These are phyloP conservation scores for Metschnikowia baotianmanensis DNA, from an alignment of 805 yeast species.

Conservation along the genomic window DNA sequence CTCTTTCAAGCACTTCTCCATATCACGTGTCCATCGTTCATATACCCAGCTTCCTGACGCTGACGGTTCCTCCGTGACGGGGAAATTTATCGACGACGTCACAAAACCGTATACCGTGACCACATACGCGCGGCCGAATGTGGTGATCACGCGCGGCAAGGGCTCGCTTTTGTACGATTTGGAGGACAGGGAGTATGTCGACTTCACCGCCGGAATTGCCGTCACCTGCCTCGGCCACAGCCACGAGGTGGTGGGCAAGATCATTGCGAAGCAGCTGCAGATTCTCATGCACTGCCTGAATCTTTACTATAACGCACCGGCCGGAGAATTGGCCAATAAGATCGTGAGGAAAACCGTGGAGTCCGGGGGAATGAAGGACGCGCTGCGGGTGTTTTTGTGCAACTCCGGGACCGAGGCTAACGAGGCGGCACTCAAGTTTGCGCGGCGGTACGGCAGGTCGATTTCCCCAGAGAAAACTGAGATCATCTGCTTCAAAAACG, in stretches of 20 bases:
- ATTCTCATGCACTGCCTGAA: conserved; percentile 83
- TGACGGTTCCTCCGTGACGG: conserved; percentile 31
- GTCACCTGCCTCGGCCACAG: conserved; percentile 94
- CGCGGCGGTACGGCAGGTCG: conserved; percentile 73
- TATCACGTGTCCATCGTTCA: conserved; percentile 4
- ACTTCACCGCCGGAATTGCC: conserved; percentile 95
- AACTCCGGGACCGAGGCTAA: conserved; percentile 62
- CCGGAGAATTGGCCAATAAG: conserved; percentile 72
- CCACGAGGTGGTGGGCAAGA: conserved; percentile 67
- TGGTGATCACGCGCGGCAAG: conserved; percentile 75
- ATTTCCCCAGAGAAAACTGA: conserved; percentile 59
- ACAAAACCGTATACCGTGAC: conserved; percentile 61
- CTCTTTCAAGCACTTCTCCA: conserved; percentile 1
- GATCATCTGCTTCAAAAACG: conserved; percentile 79
- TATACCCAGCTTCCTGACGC: conserved; percentile 30
- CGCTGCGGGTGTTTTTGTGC: conserved; percentile 66
- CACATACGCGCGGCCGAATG: conserved; percentile 75
- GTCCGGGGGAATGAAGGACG: conserved; percentile 78
- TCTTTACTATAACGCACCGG: conserved; percentile 78
- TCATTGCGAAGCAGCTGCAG: conserved; percentile 67
- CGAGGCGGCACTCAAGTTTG: conserved; percentile 60
- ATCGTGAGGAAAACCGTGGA: conserved; percentile 65
- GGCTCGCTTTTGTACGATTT: conserved; percentile 82
- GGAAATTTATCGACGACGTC: conserved; percentile 43
- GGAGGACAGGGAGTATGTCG: conserved; percentile 75